Conservation (phyloP, 75 land plant species). For the Pinus tabuliformis region DNA sequence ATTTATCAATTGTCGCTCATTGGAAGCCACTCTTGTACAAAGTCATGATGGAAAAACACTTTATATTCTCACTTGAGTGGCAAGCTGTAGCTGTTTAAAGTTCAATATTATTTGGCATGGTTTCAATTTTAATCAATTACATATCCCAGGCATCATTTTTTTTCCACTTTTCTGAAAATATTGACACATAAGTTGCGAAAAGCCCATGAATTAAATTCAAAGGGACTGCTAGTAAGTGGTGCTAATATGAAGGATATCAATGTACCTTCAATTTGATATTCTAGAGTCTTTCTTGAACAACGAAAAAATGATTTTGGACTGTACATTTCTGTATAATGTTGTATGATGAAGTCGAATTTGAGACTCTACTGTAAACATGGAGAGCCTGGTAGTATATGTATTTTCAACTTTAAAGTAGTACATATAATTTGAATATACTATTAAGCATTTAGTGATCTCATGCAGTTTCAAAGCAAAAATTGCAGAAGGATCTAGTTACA, state of each 20-base stretch:
- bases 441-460: neutral
- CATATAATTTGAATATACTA: neutral
- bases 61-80: neutral
- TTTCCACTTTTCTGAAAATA: neutral
- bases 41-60: neutral
- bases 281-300: neutral
- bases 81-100: neutral
- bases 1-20: neutral
- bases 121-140: neutral
- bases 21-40: neutral
- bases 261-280: neutral
- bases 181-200: slow-evolving; percentile 1
- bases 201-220: neutral
- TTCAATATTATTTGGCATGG: neutral
- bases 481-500: neutral
- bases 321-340: neutral
- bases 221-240: neutral
- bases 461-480: neutral
- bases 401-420: neutral
- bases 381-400: neutral
- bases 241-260: neutral
- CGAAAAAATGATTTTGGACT: neutral
- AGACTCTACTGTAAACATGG: no score
- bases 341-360: neutral
- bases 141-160: neutral